Evolutionary conservation across 23 red algal species (phyloP).

Genomic region (Gracilariopsis chorda): DNA sequence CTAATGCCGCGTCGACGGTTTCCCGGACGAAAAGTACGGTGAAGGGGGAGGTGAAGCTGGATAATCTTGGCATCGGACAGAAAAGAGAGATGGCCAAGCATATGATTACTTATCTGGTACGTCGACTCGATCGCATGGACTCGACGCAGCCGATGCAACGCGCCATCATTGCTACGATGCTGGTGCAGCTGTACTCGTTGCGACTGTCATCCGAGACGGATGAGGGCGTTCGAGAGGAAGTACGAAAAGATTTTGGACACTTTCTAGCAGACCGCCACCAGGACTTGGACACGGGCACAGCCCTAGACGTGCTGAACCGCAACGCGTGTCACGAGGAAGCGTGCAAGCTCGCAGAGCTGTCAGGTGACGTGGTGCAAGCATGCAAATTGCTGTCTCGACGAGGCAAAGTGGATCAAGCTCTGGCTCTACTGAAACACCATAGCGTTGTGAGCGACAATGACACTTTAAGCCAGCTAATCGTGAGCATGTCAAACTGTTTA

Average conservation of each 20-base stretch:
- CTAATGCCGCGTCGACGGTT: not conserved
- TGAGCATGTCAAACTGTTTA: constrained; percentile 26
- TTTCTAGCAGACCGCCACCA: constrained; percentile 51
- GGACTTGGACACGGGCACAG: constrained; percentile 41
- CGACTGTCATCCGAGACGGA: constrained; percentile 43
- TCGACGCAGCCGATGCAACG: constrained; percentile 50
- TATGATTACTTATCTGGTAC: constrained; percentile 65
- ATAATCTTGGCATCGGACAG: constrained; percentile 10
- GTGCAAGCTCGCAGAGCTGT: constrained; percentile 38
- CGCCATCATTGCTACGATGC: constrained; percentile 54
- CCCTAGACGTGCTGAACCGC: constrained; percentile 13
- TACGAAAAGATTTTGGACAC: constrained; percentile 58
- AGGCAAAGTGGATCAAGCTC: constrained; percentile 26
- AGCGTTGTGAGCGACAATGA: constrained; percentile 25
- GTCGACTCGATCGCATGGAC: constrained; percentile 26
- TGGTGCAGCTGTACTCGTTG: constrained; percentile 56
- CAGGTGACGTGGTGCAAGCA: constrained; percentile 38
- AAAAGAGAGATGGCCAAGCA: constrained; percentile 23
- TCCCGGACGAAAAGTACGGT: not conserved
- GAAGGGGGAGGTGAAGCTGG: not conserved
- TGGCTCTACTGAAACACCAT: constrained; percentile 39
- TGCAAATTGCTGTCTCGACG: constrained; percentile 23
- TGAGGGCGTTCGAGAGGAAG: constrained; percentile 15
- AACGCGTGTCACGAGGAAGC: constrained; percentile 58
- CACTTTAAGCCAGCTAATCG: constrained; percentile 32